Conservation (phyloP, 208 protist species). For the Jaenimonas drosophilae region DNA sequence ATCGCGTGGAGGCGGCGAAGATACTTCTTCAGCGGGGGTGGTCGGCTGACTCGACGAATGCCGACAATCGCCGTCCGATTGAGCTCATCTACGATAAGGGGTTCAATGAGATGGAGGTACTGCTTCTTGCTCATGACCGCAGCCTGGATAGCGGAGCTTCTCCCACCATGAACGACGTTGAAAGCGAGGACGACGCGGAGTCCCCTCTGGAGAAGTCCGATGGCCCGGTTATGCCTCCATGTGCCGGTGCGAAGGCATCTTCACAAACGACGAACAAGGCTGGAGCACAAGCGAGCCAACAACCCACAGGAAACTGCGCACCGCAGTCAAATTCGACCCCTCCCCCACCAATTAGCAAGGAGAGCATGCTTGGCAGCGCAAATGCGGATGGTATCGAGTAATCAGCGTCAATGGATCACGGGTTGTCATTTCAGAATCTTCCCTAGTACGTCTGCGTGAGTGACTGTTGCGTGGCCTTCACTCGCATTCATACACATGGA, state of each 20-base stretch:
- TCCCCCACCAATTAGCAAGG: conserved; percentile 6
- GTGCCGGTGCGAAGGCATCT: too few species aligned
- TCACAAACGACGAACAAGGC: too few species aligned
- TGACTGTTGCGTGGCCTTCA: too few species aligned
- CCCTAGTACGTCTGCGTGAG: too few species aligned
- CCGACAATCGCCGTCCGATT: conserved; percentile 49
- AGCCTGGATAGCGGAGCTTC: conserved; percentile 53
- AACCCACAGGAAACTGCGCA: too few species aligned
- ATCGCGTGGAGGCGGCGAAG: conserved; percentile 47
- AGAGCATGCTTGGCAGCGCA: conserved; percentile 36
- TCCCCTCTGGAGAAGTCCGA: too few species aligned
- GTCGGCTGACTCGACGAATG: conserved; percentile 37
- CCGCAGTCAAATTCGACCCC: too few species aligned
- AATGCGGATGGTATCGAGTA: conserved; percentile 62
- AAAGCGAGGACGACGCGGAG: conserved; percentile 5
- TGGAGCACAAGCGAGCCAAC: too few species aligned
- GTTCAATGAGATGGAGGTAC: conserved; percentile 74
- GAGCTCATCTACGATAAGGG: conserved; percentile 74
- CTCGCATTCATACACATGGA: too few species aligned
- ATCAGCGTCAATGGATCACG: conserved; percentile 1
- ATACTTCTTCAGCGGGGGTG: conserved; percentile 53
- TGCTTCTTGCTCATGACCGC: conserved; percentile 65
- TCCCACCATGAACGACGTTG: too few species aligned
- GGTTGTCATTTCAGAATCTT: too few species aligned
- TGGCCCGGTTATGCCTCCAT: too few species aligned